Percentiles rank a stretch among this genome's conserved stretches.
phyloP scores from a whole-genome alignment of 805 yeast species.

The Soucietia sequanensis region DNA sequence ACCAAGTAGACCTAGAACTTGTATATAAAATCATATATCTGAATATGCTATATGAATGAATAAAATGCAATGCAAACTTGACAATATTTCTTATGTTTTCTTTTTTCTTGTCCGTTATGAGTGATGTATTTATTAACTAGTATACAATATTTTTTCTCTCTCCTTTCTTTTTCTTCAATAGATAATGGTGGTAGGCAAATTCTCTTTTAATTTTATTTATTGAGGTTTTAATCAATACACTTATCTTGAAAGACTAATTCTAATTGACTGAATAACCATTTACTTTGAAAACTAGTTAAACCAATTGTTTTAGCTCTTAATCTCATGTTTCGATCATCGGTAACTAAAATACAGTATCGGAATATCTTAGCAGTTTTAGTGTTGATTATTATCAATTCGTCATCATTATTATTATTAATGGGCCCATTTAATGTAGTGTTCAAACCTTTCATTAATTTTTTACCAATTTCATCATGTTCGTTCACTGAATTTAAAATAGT shows the following conservation, averaged over 20 bases:
- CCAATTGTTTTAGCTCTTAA: constrained; percentile 61
- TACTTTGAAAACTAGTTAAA: constrained; percentile 53
- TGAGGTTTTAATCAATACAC: constrained; percentile 54
- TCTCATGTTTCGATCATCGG: constrained; percentile 75
- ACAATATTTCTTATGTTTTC: too few relatives aligned
- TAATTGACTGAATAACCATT: constrained; percentile 57
- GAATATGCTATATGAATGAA: too few relatives aligned
- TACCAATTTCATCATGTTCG: constrained; percentile 41
- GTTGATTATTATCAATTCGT: constrained; percentile 20
- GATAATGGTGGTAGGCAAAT: too few relatives aligned
- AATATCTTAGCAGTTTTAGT: constrained; percentile 43
- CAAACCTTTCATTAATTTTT: constrained; percentile 40
- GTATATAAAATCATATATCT: too few relatives aligned
- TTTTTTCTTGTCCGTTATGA: too few relatives aligned
- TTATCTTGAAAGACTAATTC: constrained; percentile 47
- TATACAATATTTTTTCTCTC: too few relatives aligned
- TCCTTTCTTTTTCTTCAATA: too few relatives aligned
- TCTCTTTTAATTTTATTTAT: too few relatives aligned
- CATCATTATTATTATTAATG: constrained; percentile 6
- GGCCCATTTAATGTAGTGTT: constrained; percentile 18
- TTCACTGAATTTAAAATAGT: constrained; percentile 54
- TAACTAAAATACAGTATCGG: constrained; percentile 59
- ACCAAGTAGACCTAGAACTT: too few relatives aligned
- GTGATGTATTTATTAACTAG: too few relatives aligned
- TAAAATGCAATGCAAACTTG: too few relatives aligned